Evolutionary conservation across 1,284 basidiomycete species (phyloP).

Genomic region (Salmacisia buchloeana): DNA sequence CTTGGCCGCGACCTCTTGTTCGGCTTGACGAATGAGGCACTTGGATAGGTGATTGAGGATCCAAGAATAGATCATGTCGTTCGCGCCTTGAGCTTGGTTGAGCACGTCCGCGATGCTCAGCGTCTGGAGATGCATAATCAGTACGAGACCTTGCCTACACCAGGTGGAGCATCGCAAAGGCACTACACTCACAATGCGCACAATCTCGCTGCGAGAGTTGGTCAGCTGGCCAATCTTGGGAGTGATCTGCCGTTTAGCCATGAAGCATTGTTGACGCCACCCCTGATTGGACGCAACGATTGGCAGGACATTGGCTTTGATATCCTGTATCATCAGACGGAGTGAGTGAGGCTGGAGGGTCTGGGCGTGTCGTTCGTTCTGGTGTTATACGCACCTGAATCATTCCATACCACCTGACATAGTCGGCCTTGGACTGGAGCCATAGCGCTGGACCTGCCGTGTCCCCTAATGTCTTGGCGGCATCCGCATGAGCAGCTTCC

Average conservation of each 20-base stretch:
- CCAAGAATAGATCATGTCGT: constrained; percentile 61
- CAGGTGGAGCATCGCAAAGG: neutral
- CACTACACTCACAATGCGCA: constrained; percentile 61
- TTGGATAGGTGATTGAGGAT: constrained; percentile 81
- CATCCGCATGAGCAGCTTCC: constrained; percentile 2
- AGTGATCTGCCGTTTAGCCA: constrained; percentile 73
- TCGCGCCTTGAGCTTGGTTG: constrained; percentile 33
- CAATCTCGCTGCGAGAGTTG: constrained; percentile 67
- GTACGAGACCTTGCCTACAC: too few species aligned
- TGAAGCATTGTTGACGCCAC: constrained; percentile 54
- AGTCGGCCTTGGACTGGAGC: constrained; percentile 28
- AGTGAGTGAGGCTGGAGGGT: neutral
- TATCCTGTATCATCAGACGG: constrained; percentile 52
- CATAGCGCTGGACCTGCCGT: constrained; percentile 25
- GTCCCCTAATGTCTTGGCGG: constrained; percentile 16
- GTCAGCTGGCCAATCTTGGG: constrained; percentile 88
- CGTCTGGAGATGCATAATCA: constrained; percentile 51
- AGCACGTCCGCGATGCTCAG: constrained; percentile 62
- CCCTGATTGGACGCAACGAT: constrained; percentile 64
- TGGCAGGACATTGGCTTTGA: constrained; percentile 72
- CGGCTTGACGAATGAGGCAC: constrained; percentile 82
- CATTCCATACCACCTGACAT: constrained; percentile 28
- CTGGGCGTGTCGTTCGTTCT: neutral
- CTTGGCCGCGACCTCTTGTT: constrained; percentile 86
- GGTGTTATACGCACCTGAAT: constrained; percentile 15